phyloP scores from a whole-genome alignment of 2,329 filamentous ascomycete species.

The Hypoxylon sp. region DNA sequence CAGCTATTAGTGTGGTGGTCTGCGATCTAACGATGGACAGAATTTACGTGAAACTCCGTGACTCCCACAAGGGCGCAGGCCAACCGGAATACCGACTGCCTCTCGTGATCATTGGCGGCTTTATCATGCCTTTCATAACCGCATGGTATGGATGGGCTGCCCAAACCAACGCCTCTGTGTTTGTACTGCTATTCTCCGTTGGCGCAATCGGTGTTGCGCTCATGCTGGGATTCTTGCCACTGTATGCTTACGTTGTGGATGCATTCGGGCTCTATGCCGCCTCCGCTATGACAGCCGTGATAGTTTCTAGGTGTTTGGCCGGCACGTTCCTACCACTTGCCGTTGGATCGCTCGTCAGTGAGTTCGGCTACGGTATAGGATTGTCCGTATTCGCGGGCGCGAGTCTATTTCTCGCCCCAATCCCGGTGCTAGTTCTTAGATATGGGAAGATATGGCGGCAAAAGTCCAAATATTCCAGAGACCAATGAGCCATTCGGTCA shows the following conservation, averaged over 20 bases:
- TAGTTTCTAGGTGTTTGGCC: conserved; percentile 67
- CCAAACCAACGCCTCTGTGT: conserved; percentile 58
- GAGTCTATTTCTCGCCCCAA: conserved; percentile 61
- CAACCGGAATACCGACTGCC: conserved; percentile 69
- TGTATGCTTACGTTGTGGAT: conserved; percentile 70
- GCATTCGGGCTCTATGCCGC: conserved; percentile 68
- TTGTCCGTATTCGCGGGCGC: conserved; percentile 61
- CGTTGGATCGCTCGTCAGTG: conserved; percentile 61
- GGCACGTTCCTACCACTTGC: conserved; percentile 69
- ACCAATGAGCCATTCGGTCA: conserved; percentile 42
- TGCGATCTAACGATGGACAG: conserved; percentile 66
- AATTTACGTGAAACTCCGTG: conserved; percentile 65
- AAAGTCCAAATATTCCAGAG: conserved; percentile 63
- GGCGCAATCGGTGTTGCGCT: conserved; percentile 61
- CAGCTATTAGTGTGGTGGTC: conserved; percentile 60
- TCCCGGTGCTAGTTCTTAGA: conserved; percentile 64
- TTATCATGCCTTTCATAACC: conserved; percentile 61
- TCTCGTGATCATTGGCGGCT: conserved; percentile 61
- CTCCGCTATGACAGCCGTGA: conserved; percentile 68
- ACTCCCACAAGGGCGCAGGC: conserved; percentile 56
- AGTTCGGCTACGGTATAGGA: conserved; percentile 66
- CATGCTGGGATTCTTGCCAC: conserved; percentile 62
- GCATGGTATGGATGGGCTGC: conserved; percentile 66
- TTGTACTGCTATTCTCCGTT: conserved; percentile 59
- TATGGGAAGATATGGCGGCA: conserved; percentile 67